Conservation (phyloP, 768 basidiomycete species). For the Porphyrellus cyaneotinctus region DNA sequence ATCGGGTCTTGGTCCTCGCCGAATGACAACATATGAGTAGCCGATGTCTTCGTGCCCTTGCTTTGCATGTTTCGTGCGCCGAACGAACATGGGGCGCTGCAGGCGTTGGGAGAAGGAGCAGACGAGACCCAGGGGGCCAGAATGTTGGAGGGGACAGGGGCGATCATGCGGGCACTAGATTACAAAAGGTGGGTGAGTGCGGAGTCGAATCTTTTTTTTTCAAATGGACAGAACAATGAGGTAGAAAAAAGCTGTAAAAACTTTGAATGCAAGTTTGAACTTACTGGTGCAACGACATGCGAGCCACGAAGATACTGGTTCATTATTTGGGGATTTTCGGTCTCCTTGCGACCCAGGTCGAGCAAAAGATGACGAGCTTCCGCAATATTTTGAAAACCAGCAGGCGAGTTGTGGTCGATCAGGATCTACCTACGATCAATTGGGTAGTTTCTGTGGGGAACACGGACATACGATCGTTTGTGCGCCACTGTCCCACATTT, state of each 20-base stretch:
- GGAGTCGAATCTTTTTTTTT: slow-evolving; percentile 7
- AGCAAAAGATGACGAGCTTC: slow-evolving; percentile 76
- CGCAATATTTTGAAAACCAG: slow-evolving; percentile 75
- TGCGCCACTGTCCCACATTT: slow-evolving; percentile 92
- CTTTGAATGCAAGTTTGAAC: slow-evolving; percentile 22
- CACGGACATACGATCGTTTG: slow-evolving; percentile 57
- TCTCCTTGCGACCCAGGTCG: slow-evolving; percentile 54
- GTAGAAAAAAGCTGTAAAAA: neutral
- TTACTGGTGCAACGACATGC: slow-evolving; percentile 86
- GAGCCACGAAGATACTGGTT: slow-evolving; percentile 46
- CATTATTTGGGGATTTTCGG: slow-evolving; percentile 42
- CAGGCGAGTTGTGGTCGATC: slow-evolving; percentile 75
- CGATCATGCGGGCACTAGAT: slow-evolving; percentile 87
- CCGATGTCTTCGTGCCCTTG: slow-evolving; percentile 81
- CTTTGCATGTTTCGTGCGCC: slow-evolving; percentile 82
- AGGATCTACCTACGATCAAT: slow-evolving; percentile 52
- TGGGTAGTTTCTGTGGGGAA: neutral
- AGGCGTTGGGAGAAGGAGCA: slow-evolving; percentile 89
- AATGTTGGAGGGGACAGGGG: slow-evolving; percentile 69
- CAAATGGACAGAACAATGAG: slow-evolving; percentile 16
- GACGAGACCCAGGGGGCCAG: slow-evolving; percentile 48
- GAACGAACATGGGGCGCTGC: slow-evolving; percentile 81
- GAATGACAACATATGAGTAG: slow-evolving; percentile 89
- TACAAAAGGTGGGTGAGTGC: neutral
- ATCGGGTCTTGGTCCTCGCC: slow-evolving; percentile 67